Base-by-base conservation (phyloP, 129 eudicot genomes). In the Centella asiatica region DNA sequence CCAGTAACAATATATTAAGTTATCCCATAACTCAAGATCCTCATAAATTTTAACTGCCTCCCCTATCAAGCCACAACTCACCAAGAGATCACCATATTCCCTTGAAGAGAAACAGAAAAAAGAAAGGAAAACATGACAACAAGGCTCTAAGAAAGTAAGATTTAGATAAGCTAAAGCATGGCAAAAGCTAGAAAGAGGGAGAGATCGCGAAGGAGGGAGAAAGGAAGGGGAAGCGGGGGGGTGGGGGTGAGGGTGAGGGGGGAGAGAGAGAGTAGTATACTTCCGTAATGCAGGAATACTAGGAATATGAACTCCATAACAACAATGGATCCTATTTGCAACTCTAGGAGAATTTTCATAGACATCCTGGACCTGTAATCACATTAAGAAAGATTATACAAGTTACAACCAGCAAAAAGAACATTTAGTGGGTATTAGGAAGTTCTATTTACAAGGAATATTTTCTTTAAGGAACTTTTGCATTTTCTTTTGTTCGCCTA, bases 11-110 rank as follows among this genome's bases (percentile, higher is more conserved):
- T 80, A 75, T 39, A 93, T 93, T 13, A 87, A 72, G 53, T 88
- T 87, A 77, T 93, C 99, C 99, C 99, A 93, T 39, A 87, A 68
- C 72, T 93, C 96, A 45, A 93, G 88, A 71, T 84, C 85, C 80
- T 92, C 99, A 14, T 84, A 92, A 4, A 80, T 63, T 55, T 72
- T 87, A 24, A 92, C 79, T 32, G 99, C 95, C 66, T 92, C 99
- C 1, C 96, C 95, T 27, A 87, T 67, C 70, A 92, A 65, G 58
- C 99, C 88, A 67, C 84, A 78, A 52, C 95, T 72, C 45, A 87
- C 85, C 47, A 92, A 69, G 58, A 92, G 88, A 72, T 92, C 95
- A 11, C 86, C 99, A 57, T 75, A 82, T 69, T 92, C 96, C 81
- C 93, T 89, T 51, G 1, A 71, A 37, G 40, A 50, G 54, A 24